Conservation (phyloP, 1,284 basidiomycete genomes). For the Chondrostereum purpureum region DNA sequence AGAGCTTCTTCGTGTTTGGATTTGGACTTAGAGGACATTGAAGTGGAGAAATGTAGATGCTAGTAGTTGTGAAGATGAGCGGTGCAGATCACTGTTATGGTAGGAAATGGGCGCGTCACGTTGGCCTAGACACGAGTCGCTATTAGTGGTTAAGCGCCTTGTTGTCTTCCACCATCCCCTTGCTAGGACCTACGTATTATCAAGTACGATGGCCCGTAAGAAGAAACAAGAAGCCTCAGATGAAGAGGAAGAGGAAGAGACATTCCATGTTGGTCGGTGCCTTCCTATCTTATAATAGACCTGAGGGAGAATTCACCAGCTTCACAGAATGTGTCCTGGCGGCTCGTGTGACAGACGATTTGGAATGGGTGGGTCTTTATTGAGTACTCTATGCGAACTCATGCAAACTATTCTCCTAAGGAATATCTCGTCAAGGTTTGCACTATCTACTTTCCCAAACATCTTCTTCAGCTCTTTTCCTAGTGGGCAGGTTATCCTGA, state of each 20-base stretch:
- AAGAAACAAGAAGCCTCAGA: background rate
- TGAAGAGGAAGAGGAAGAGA: background rate
- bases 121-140: no score
- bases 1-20: constrained; percentile 87
- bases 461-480: background rate
- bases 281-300: no score
- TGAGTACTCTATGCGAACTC: no score
- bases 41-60: constrained; percentile 8
- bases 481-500: constrained; percentile 42
- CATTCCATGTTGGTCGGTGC: background rate
- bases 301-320: background rate
- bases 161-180: constrained; percentile 33
- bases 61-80: background rate
- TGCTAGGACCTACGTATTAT: constrained; percentile 35
- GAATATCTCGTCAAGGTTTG: constrained; percentile 1
- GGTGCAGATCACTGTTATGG: no score
- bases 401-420: no score
- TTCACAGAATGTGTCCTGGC: background rate
- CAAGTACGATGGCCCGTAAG: background rate
- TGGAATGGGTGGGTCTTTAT: background rate
- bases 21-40: constrained; percentile 56
- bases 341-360: background rate
- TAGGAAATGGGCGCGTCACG: background rate
- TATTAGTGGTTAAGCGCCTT: no score
- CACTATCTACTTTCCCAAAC: background rate